Conservation (phyloP, 2,329 filamentous ascomycete species). For the Domatiomyces catenatus region DNA sequence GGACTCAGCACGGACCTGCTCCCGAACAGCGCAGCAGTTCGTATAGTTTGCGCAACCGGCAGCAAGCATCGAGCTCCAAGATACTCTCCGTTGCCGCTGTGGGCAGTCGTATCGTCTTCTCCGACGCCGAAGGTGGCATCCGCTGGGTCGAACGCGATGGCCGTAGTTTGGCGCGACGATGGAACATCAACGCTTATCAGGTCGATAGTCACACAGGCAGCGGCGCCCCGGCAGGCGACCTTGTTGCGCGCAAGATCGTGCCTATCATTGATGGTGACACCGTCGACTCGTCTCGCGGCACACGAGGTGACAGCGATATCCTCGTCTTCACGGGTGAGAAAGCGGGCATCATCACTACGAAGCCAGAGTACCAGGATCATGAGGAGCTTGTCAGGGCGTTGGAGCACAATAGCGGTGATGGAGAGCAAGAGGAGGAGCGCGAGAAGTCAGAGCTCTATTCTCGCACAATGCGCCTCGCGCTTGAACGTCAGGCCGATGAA, state of each 20-base stretch:
- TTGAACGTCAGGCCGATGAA: constrained; percentile 66
- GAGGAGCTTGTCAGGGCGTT: constrained; percentile 27
- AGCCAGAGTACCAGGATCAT: constrained; percentile 21
- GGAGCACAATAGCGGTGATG: constrained; percentile 22
- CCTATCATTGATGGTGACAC: constrained; percentile 31
- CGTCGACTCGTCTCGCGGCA: constrained; percentile 35
- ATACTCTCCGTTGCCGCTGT: constrained; percentile 68
- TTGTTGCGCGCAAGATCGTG: constrained; percentile 12
- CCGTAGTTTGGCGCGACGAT: constrained; percentile 32
- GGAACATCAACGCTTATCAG: constrained; percentile 40
- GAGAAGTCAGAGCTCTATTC: constrained; percentile 46
- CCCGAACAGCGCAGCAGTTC: background rate
- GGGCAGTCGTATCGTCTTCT: constrained; percentile 65
- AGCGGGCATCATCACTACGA: constrained; percentile 44
- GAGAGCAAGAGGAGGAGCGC: constrained; percentile 24
- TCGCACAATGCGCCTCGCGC: constrained; percentile 56
- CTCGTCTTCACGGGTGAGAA: constrained; percentile 80
- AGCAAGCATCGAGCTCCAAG: constrained; percentile 66
- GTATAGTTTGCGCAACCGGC: constrained; percentile 57
- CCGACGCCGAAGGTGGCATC: constrained; percentile 67
- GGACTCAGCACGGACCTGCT: background rate
- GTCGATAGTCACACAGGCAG: constrained; percentile 4
- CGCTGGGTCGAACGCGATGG: constrained; percentile 89
- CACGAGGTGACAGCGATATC: constrained; percentile 62
- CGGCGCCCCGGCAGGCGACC: constrained; percentile 4